A percentile compares a stretch with the other conserved stretches of the same genome.
Evolutionary conservation across 495 filamentous ascomycete species (phyloP).

Genomic region (Choiromyces venosus): DNA sequence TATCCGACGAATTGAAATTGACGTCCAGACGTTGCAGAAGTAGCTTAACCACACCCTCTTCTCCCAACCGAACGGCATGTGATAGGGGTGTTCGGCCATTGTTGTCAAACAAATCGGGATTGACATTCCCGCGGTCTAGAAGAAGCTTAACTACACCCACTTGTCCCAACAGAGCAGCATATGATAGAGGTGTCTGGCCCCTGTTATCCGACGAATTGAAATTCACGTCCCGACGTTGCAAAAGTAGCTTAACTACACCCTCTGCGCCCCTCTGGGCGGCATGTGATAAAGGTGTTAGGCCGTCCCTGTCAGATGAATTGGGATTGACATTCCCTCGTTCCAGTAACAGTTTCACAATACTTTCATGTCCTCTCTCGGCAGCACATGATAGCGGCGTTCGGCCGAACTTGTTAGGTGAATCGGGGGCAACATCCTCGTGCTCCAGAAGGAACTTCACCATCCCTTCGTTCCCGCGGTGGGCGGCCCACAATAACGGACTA

Average conservation of each 20-base stretch:
- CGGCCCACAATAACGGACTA: not conserved
- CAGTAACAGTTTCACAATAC: not conserved
- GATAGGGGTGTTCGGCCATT: not conserved
- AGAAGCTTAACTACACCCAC: not conserved
- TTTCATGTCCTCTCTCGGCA: not conserved
- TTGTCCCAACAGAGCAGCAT: accelerated
- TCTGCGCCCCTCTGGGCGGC: not conserved
- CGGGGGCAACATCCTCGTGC: not conserved
- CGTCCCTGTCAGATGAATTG: not conserved
- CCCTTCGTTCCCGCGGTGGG: not conserved
- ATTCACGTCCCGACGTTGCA: not conserved
- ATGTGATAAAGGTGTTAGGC: not conserved
- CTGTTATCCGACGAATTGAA: not conserved
- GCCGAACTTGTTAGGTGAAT: not conserved
- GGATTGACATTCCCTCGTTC: not conserved
- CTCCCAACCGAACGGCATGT: not conserved
- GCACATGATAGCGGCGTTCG: not conserved
- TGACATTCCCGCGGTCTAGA: not conserved
- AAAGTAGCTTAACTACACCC: not conserved
- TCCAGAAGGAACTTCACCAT: not conserved
- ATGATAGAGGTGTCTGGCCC: not conserved
- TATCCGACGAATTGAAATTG: not conserved
- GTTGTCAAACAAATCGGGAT: not conserved
- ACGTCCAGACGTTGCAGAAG: not conserved
- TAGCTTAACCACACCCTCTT: not conserved